phyloP scores from a whole-genome alignment of 352 stramenopile species.

The Globisporangium emineosum region DNA sequence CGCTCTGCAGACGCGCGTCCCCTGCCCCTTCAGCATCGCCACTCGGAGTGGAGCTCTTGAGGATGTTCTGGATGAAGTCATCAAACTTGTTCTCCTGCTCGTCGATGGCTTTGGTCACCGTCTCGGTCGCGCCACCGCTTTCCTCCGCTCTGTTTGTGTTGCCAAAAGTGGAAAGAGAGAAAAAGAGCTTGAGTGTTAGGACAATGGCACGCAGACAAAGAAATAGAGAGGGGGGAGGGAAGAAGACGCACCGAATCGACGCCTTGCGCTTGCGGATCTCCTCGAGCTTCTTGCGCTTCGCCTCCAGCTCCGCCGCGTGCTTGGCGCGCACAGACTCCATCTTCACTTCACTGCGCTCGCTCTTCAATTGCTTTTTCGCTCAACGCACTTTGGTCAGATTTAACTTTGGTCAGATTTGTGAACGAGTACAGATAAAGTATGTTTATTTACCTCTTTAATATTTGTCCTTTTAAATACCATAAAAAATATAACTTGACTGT shows the following conservation, averaged over 20 bases:
- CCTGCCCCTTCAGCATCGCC: conserved; percentile 19
- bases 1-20: conserved; percentile 6
- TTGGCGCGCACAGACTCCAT: conserved; percentile 79
- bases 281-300: conserved; percentile 88
- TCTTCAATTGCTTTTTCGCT: conserved; percentile 5
- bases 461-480: not conserved
- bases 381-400: conserved; percentile 1
- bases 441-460: not conserved
- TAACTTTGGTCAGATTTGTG: no score
- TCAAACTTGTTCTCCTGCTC: conserved; percentile 76
- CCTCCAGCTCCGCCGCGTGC: conserved; percentile 83
- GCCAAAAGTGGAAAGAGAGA: not conserved
- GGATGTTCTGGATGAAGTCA: conserved; percentile 85
- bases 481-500: not conserved
- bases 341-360: not conserved
- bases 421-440: not conserved
- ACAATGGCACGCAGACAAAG: not conserved
- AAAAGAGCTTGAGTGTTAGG: not conserved
- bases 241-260: conserved; percentile 43
- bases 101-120: conserved; percentile 53
- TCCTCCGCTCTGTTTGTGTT: conserved; percentile 38
- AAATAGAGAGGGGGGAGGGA: not conserved
- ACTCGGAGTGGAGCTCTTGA: conserved; percentile 48
- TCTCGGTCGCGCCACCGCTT: conserved; percentile 32
- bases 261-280: conserved; percentile 86